Percentiles rank a stretch among this genome's conserved stretches.
phyloP scores from a whole-genome alignment of 768 basidiomycete genomes.

The Lentinula sp. region DNA sequence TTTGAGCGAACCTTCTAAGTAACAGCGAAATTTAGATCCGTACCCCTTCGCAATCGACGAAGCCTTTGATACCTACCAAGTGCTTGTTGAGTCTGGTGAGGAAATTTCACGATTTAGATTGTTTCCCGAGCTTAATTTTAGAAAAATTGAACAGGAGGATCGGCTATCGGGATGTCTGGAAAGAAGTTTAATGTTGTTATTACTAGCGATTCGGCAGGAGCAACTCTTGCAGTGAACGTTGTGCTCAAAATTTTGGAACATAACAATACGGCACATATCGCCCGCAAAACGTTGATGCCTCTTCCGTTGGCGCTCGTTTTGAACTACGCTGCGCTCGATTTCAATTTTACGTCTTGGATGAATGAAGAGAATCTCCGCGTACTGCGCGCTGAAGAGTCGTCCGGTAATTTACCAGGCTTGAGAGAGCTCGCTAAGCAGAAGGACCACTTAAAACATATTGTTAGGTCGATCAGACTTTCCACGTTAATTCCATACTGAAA shows the following conservation, averaged over 20 bases:
- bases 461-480: slow-evolving; percentile 15
- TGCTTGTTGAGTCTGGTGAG: slow-evolving; percentile 67
- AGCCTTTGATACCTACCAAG: slow-evolving; percentile 82
- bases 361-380: slow-evolving; percentile 76
- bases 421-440: slow-evolving; percentile 70
- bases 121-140: neutral
- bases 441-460: slow-evolving; percentile 81
- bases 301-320: slow-evolving; percentile 80
- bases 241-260: slow-evolving; percentile 80
- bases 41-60: slow-evolving; percentile 97
- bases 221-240: slow-evolving; percentile 78
- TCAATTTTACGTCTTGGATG: slow-evolving; percentile 99
- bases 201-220: slow-evolving; percentile 98
- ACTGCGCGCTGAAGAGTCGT: slow-evolving; percentile 82
- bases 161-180: slow-evolving; percentile 85
- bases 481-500: slow-evolving; percentile 1
- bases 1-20: slow-evolving; percentile 2
- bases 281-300: slow-evolving; percentile 41
- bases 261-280: slow-evolving; percentile 21
- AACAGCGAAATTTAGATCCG: slow-evolving; percentile 48
- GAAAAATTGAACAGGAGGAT: slow-evolving; percentile 41
- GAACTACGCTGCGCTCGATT: slow-evolving; percentile 90
- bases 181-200: slow-evolving; percentile 70
- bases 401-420: slow-evolving; percentile 71
- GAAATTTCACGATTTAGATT: slow-evolving; percentile 4